A percentile compares a stretch with the other conserved stretches of the same genome.
phyloP scores from a whole-genome alignment of 2,329 filamentous ascomycete genomes.

The Claviceps africana region DNA sequence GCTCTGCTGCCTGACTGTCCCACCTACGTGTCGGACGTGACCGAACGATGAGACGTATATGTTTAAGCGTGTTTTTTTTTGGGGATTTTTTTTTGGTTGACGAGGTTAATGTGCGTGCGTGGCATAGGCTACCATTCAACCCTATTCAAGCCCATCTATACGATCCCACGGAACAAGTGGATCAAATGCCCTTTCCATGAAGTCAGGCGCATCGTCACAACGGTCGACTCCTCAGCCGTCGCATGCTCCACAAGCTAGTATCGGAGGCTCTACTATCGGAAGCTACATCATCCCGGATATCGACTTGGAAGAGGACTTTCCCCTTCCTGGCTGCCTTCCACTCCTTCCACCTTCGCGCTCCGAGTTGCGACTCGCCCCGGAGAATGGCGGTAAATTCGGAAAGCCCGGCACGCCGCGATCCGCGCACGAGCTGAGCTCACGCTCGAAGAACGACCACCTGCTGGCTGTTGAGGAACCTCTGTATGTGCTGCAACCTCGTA shows the following conservation, averaged over 20 bases:
- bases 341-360: conserved; percentile 9
- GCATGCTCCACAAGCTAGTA: conserved; percentile 6
- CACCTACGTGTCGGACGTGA: not conserved
- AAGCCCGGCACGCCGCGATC: not conserved
- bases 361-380: not conserved
- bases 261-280: conserved; percentile 6
- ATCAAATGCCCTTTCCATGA: conserved; percentile 2
- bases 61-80: not conserved
- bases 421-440: not conserved
- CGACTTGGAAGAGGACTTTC: conserved; percentile 11
- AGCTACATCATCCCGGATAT: conserved; percentile 7
- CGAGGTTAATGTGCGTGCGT: not conserved
- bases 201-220: conserved; percentile 4
- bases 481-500: conserved; percentile 42
- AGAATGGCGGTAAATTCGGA: not conserved
- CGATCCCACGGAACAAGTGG: not conserved
- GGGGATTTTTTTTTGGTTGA: too few species aligned
- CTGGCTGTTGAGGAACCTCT: conserved; percentile 22
- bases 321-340: conserved; percentile 11
- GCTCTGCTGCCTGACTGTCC: not conserved
- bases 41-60: not conserved
- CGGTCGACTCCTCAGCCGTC: conserved; percentile 1
- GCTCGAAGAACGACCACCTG: conserved; percentile 8
- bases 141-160: conserved; percentile 8
- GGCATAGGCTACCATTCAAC: conserved; percentile 11